Conservation (phyloP, 371 early-diverging fungal genomes). For the Dichotomocladium elegans region DNA sequence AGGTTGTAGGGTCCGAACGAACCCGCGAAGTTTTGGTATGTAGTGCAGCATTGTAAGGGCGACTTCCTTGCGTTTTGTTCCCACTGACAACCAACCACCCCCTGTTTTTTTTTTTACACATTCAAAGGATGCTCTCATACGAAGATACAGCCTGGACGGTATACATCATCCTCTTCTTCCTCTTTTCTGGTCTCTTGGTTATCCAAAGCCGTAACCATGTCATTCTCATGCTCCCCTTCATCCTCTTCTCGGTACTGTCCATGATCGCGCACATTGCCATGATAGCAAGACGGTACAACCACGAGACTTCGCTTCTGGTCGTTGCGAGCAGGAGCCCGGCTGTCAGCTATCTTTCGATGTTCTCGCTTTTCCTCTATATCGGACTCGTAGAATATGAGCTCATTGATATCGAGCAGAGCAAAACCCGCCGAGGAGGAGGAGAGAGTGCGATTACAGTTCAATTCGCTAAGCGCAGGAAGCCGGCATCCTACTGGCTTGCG, state of each 20-base stretch:
- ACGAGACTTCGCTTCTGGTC: too few species aligned
- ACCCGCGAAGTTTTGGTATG: too few species aligned
- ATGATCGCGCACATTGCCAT: constrained; percentile 2
- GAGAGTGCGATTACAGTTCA: constrained; percentile 17
- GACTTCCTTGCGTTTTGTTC: too few species aligned
- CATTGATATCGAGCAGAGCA: constrained; percentile 10
- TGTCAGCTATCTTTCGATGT: constrained; percentile 13
- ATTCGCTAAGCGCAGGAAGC: too few species aligned
- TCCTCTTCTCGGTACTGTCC: constrained; percentile 2
- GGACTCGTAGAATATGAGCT: constrained; percentile 21
- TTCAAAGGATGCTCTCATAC: constrained; percentile 20
- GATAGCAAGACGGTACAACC: not conserved
- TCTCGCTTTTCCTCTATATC: constrained; percentile 21
- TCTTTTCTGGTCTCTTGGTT: constrained; percentile 7
- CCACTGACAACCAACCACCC: too few species aligned
- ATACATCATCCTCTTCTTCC: constrained; percentile 18
- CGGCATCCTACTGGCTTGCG: constrained; percentile 10
- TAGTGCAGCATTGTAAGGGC: too few species aligned
- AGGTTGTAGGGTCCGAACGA: too few species aligned
- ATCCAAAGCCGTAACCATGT: constrained; percentile 14
- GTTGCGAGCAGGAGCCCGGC: constrained; percentile 14
- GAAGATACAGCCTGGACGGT: constrained; percentile 28
- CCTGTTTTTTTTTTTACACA: too few species aligned
- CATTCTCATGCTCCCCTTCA: constrained; percentile 21
- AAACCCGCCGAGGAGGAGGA: not conserved